phyloP scores from a whole-genome alignment of 139 green algal genomes.

The Closterium sp. region DNA sequence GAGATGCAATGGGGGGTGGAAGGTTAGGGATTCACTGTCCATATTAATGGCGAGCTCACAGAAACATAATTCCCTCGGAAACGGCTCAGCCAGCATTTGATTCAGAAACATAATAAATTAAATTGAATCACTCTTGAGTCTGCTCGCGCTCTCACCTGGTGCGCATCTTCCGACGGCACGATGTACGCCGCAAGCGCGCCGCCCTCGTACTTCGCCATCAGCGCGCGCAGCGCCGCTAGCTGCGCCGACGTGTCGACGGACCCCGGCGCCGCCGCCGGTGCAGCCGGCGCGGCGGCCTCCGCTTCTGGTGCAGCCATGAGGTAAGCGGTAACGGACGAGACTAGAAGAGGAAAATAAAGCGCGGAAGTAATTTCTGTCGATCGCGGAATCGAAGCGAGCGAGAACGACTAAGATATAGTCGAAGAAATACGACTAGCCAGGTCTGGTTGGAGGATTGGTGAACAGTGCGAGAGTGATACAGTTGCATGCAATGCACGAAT shows the following conservation, averaged over 20 bases:
- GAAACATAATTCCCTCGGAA: not conserved
- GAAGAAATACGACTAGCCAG: not conserved
- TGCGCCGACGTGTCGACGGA: slow-evolving; percentile 3
- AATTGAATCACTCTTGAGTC: not conserved
- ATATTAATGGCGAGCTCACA: not conserved
- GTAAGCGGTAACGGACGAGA: not conserved
- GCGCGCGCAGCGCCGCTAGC: slow-evolving; percentile 28
- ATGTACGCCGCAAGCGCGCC: slow-evolving; percentile 37
- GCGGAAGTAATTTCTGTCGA: not conserved
- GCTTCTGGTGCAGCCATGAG: not conserved
- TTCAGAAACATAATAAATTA: not conserved
- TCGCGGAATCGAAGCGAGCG: not conserved
- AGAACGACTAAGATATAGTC: not conserved
- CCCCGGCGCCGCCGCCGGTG: too few relatives aligned
- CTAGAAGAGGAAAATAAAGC: not conserved
- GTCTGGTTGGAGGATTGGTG: not conserved
- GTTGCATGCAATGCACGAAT: not conserved
- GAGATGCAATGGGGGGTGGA: too few relatives aligned
- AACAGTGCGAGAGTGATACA: not conserved
- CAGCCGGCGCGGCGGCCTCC: not conserved
- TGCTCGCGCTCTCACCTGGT: slow-evolving; percentile 54
- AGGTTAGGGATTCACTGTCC: too few relatives aligned
- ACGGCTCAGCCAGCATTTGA: not conserved
- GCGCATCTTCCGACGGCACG: slow-evolving; percentile 86
- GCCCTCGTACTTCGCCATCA: slow-evolving; percentile 19